Evolutionary conservation across 169 alveolate genomes (phyloP), one percentile per base, ranked within the genome.

Genomic region (Plasmodium fragile): DNA sequence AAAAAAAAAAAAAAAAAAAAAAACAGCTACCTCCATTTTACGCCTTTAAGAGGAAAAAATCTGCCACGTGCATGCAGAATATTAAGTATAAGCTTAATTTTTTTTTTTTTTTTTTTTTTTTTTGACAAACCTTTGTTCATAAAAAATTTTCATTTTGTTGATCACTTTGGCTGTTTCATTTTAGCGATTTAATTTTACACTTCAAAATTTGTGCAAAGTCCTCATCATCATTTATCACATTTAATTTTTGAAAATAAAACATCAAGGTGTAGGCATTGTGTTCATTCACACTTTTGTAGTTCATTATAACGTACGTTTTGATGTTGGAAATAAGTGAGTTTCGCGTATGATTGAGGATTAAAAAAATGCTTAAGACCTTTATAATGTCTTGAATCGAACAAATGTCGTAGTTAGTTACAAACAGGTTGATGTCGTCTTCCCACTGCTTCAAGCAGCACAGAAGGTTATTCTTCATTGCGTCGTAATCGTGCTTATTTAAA

Each of bases 261-360:
- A 92, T 34, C 18, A 92, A 18, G 28, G 92, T 81, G 53, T 82
- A 81, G 10, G 95, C 85, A 59, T 43, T 81, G 52, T 81, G 92
- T 39, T 92, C 95, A 70, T 92, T 92, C 82, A 92, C 82, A 69
- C 55, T 92, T 73, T 71, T 83, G 36, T 83, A 92, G 82, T 83
- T 92, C 65, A 92, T 39, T 77, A 83, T 92, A 1, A 83, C 53
- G 39, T 83, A 83, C 75, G 59, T 59, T 25, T 36, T 92, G 82
- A 92, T 81, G 36, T 36, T 83, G 52, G 73, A 32, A 43, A 89
- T 78, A 32, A 89, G 49, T 53, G 75, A 59, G 45, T 65, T 41
- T 30, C 52, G 72, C 69, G 82, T 78, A 43, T 89, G 52, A 49
- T 72, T 69, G 69, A 89, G 45, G 39, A 89, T 89, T 65, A 79